Base-by-base conservation (phyloP, 208 protist genomes). In the Acanthamoeba sp. region DNA sequence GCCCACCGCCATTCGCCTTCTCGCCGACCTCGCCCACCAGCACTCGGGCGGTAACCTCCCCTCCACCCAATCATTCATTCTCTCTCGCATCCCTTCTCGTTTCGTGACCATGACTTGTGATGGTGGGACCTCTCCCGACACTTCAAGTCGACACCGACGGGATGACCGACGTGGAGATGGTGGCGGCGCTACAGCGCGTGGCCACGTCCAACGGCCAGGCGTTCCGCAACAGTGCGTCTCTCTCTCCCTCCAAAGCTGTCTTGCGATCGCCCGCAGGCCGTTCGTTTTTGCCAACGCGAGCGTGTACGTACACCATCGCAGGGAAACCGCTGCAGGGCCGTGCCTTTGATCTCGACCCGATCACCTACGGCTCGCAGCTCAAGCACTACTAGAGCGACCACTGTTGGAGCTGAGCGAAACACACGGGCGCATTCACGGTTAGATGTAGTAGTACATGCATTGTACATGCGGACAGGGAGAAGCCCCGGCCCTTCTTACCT, bases 161-260 rank as follows among this genome's bases (percentile, higher is more conserved):
- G 10, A 76, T 76, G 66, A 76, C 22, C 6, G 66, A 76, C n/a
- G 36, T 76, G 32, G 66, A 76, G 66, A 76, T 76, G 66, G 66
- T 76, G 66, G 16, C n/a, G 29, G 14, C 36, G 6, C 10, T 76
- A 12, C 66, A 76, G 29, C 29, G 16, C n/a, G 66, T 76, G 29
- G 66, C 66, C n/a, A 76, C 36, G 36, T 6, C 66, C 66, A 76
- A 76, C 66, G 24, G 55, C 24, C 24, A 22, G 24, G 55, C 55
- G 0, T 5, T 62, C 24, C 55, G 55, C 55, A 6, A 10, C 20
- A 4, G 55, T 62, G 45, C 1, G 45, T 50, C 5, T 14, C 12
- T 0, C 45, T 14, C 45, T 14, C 45, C 45, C 0, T n/a, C n/a
- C n/a, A n/a, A n/a, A n/a, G n/a, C n/a, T n/a, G n/a, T n/a, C n/a